These are phyloP conservation scores for Glomus cerebriforme DNA, from an alignment of 192 early-diverging fungal genomes.

Conservation along the genomic window DNA sequence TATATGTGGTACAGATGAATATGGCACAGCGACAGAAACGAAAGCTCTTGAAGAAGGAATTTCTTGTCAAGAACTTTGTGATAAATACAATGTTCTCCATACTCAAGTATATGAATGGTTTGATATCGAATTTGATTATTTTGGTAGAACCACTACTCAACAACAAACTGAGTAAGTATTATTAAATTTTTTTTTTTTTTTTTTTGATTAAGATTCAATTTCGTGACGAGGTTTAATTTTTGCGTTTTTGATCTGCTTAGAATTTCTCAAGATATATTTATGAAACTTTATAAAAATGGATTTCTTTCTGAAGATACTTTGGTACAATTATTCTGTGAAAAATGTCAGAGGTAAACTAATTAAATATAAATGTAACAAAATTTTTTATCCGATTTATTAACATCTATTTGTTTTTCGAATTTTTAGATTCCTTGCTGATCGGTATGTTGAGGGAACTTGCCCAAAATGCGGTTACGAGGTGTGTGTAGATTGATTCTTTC, in stretches of 20 bases:
- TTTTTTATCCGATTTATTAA: too few species aligned
- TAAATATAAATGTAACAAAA: too few species aligned
- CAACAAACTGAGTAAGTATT: slow-evolving; percentile 72
- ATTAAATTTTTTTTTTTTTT: too few species aligned
- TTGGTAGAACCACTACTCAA: slow-evolving; percentile 91
- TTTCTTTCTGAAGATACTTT: slow-evolving; percentile 73
- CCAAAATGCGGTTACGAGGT: slow-evolving; percentile 82
- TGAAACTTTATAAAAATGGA: slow-evolving; percentile 69
- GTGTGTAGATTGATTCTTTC: neutral
- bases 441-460: slow-evolving; percentile 96
- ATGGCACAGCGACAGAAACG: slow-evolving; percentile 98
- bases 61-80: slow-evolving; percentile 89
- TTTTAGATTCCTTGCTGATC: slow-evolving; percentile 90
- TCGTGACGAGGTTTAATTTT: slow-evolving; percentile 3
- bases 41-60: slow-evolving; percentile 93
- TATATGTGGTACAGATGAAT: slow-evolving; percentile 98
- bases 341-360: slow-evolving; percentile 63
- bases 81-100: slow-evolving; percentile 93
- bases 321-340: slow-evolving; percentile 89
- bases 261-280: slow-evolving; percentile 91
- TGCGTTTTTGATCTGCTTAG: slow-evolving; percentile 6
- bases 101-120: slow-evolving; percentile 94
- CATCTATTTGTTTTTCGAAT: neutral
- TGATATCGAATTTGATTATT: slow-evolving; percentile 89
- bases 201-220: neutral